Percentiles rank a stretch among this genome's conserved stretches.
Evolutionary conservation across 805 yeast species (phyloP).

Genomic region (Kluyveromyces nonfermentans): DNA sequence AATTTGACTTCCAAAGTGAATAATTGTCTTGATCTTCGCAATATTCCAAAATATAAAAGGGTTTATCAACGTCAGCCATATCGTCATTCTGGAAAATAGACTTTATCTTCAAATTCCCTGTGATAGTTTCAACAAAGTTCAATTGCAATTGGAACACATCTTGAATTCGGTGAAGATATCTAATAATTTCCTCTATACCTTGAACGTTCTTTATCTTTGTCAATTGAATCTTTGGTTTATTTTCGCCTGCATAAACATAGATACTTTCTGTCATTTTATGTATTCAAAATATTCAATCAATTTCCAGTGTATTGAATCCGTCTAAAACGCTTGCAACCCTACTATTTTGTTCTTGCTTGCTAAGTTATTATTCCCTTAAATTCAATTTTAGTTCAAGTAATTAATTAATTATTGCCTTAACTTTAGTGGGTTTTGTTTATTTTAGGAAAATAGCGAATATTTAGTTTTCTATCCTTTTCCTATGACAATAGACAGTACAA

Average conservation of each 20-base stretch:
- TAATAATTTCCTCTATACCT: constrained; percentile 7
- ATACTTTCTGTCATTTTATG: constrained; percentile 14
- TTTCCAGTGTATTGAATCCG: neutral
- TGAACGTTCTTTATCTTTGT: constrained; percentile 15
- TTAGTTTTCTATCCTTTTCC: too few relatives aligned
- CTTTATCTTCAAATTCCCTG: constrained; percentile 22
- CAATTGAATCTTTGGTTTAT: constrained; percentile 18
- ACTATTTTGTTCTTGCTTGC: too few relatives aligned
- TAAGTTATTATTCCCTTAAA: too few relatives aligned
- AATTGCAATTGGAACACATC: constrained; percentile 21
- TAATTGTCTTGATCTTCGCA: constrained; percentile 14
- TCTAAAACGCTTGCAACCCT: too few relatives aligned
- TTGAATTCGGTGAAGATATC: constrained; percentile 18
- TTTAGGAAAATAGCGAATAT: too few relatives aligned
- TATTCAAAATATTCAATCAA: neutral
- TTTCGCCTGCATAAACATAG: constrained; percentile 20
- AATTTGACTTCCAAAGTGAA: constrained; percentile 23
- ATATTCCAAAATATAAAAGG: constrained; percentile 22
- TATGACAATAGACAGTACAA: too few relatives aligned
- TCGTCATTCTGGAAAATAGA: constrained; percentile 11
- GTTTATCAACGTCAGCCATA: constrained; percentile 8
- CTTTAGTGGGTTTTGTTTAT: too few relatives aligned
- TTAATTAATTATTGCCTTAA: too few relatives aligned
- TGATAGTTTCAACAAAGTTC: constrained; percentile 18
- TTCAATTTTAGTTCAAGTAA: too few relatives aligned